A percentile compares a stretch with the other conserved stretches of the same genome.
Conservation (phyloP, 139 green algal genomes). For the Tetradesmus obliquus region DNA sequence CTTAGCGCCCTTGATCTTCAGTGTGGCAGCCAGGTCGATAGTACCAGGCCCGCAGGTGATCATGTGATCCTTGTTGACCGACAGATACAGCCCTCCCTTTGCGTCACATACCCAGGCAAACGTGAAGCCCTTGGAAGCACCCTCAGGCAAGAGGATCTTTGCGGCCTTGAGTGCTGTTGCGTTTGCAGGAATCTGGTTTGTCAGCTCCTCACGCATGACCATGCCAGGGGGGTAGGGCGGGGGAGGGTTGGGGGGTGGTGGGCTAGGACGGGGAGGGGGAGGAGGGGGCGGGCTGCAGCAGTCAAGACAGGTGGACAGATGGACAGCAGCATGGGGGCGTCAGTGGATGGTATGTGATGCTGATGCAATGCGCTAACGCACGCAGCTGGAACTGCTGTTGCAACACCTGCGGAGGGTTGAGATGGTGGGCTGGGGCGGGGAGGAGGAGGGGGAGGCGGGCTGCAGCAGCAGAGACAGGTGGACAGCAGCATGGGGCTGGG, state of each 20-base stretch:
- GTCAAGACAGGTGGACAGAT: too few species aligned
- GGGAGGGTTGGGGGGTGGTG: background rate
- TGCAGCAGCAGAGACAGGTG: too few species aligned
- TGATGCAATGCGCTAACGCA: too few species aligned
- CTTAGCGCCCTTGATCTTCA: constrained; percentile 31
- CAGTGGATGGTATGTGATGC: too few species aligned
- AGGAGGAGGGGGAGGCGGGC: too few species aligned
- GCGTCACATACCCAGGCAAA: constrained; percentile 44
- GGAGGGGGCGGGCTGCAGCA: background rate
- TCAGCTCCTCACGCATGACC: background rate
- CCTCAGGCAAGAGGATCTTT: constrained; percentile 27
- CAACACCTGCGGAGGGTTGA: too few species aligned
- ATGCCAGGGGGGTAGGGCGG: constrained; percentile 15
- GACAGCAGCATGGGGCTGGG: too few species aligned
- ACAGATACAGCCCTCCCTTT: constrained; percentile 27
- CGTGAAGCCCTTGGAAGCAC: background rate
- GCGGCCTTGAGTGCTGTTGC: constrained; percentile 1
- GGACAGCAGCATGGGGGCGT: too few species aligned
- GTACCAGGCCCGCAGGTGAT: background rate
- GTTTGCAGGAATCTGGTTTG: constrained; percentile 31
- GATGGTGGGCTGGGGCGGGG: too few species aligned
- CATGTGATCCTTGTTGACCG: constrained; percentile 29
- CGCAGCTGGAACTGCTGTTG: too few species aligned
- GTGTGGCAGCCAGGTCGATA: constrained; percentile 6
- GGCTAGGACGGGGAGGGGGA: background rate